phyloP scores from a whole-genome alignment of 441 rosid genomes.

The Kokia cookei region DNA sequence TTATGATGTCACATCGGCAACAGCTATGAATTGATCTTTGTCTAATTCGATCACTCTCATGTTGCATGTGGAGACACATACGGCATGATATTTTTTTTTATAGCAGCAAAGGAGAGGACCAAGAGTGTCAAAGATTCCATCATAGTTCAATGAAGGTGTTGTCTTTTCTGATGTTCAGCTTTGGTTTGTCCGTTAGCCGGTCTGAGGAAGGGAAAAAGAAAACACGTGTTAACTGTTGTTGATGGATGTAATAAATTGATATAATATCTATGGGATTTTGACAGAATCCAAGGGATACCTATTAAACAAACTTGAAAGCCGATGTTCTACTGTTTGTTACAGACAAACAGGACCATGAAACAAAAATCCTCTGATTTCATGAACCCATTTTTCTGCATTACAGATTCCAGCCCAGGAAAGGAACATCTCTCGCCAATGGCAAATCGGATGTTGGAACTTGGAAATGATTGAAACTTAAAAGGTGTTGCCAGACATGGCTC shows the following conservation, averaged over 20 bases:
- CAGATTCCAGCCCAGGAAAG: constrained; percentile 32
- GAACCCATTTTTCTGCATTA: constrained; percentile 10
- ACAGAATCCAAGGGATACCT: neutral
- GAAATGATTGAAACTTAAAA: no score
- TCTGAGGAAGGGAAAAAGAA: neutral
- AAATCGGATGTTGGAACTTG: no score
- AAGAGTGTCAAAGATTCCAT: neutral
- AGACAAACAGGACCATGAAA: neutral
- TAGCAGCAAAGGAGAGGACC: neutral
- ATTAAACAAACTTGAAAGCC: neutral
- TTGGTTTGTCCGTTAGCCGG: neutral
- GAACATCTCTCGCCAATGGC: no score
- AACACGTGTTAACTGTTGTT: neutral
- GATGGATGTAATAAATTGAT: neutral
- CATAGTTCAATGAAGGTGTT: neutral
- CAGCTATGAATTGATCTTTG: neutral
- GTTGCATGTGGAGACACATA: neutral
- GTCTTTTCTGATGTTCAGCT: neutral
- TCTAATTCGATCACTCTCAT: neutral
- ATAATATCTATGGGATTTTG: neutral
- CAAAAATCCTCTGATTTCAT: neutral
- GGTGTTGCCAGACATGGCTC: no score
- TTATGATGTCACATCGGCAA: neutral
- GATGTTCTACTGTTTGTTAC: neutral
- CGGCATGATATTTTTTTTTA: neutral